A percentile compares a stretch with the other conserved stretches of the same genome.
phyloP scores from a whole-genome alignment of 148 eudicot genomes.

The Silene latifolia region DNA sequence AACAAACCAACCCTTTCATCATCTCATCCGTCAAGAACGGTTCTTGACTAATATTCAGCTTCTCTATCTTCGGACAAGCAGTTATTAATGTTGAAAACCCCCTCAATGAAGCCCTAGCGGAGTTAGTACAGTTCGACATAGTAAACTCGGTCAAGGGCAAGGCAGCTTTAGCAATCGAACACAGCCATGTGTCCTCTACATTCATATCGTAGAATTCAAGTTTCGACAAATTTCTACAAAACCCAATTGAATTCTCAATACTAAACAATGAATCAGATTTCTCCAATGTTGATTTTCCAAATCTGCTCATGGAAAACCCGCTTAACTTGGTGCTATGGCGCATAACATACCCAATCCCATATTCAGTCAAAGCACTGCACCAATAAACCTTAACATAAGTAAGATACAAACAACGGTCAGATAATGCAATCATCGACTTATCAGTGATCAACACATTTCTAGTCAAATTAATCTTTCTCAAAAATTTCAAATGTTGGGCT shows the following conservation, averaged over 20 bases:
- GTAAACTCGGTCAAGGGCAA: background rate
- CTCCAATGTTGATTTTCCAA: background rate
- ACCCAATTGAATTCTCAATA: background rate
- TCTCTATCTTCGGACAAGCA: background rate
- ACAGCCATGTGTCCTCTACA: background rate
- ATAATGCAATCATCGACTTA: background rate
- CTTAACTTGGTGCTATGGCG: background rate
- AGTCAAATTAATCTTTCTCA: background rate
- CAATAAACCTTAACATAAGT: background rate
- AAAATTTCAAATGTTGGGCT: background rate
- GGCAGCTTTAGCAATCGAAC: constrained; percentile 1
- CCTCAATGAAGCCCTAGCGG: background rate
- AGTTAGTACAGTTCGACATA: background rate
- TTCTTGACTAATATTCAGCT: too few relatives aligned
- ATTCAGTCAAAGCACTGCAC: background rate
- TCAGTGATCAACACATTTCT: background rate
- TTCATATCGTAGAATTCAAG: background rate
- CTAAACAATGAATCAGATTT: background rate
- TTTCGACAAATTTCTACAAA: background rate
- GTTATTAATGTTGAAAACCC: background rate
- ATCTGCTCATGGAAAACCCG: background rate
- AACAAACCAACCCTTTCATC: background rate
- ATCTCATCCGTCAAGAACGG: background rate
- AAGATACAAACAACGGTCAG: background rate
- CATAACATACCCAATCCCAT: background rate